Base-by-base conservation (phyloP, 805 yeast species). In the Dipodascopsis uninucleata region DNA sequence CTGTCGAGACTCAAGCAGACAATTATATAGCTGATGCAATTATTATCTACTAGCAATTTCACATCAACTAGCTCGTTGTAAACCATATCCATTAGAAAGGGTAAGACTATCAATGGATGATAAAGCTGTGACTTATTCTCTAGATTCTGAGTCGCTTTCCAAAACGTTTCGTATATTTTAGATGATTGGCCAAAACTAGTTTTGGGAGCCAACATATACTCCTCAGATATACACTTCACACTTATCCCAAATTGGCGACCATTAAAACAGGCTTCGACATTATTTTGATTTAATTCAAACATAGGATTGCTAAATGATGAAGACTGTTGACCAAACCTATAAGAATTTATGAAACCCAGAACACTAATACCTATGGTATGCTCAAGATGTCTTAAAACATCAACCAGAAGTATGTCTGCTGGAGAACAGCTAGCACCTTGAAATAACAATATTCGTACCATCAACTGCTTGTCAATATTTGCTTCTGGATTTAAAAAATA, bases 371-470 rank as follows among this genome's bases (percentile, higher is more conserved):
- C 65, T 5, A 71, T 25, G 1, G 41, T 29, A 3, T 76, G 57
- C 62, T 90, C 97, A 28, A 87, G 68, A 9, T 61, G 60, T 42
- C 71, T 69, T 35, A 90, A 59, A 1, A 85, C 64, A 3, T 66
- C 61, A 42, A 83, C 75, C 22, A 90, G 58, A 2, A 88, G 46
- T 41, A 76, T 59, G 59, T 90, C 97, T 28, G 76, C 77, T 1
- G 78, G 66, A 12, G 75, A 61, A 2, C 70, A 65, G 0, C 89
- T 71, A 3, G 95, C 96, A n/a, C 65, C 62, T 59, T 83, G 87
- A 35, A 75, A 68, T 5, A 64, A 60, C 8, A 82, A 58, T 1
- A 86, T 41, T 36, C 67, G 72, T 21, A 71, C 71, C 58, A 80
- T 76, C 6, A 82, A 60, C 0, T 67, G 63, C 6, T 53, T 37